phyloP scores from a whole-genome alignment of 2,329 filamentous ascomycete genomes.

The Chaetomiaceae sp. region DNA sequence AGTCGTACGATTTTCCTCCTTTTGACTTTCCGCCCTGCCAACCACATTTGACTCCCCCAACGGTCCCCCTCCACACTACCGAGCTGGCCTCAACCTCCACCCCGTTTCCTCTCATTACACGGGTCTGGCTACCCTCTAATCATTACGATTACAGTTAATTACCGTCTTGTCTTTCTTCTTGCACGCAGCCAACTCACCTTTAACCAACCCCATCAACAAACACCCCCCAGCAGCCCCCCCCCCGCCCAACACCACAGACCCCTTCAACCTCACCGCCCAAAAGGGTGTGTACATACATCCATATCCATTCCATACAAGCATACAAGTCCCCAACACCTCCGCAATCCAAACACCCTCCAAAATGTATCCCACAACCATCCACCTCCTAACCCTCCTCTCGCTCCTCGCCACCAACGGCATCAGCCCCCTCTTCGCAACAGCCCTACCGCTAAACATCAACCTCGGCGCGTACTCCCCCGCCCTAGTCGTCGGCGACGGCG shows the following conservation, averaged over 20 bases:
- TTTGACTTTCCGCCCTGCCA: neutral
- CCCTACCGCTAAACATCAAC: slow-evolving; percentile 48
- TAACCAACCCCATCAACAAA: too few species aligned
- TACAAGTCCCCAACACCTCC: too few species aligned
- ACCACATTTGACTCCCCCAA: neutral
- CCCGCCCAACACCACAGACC: too few species aligned
- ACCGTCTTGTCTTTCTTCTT: too few species aligned
- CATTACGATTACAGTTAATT: too few species aligned
- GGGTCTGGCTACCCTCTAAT: neutral
- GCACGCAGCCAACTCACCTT: too few species aligned
- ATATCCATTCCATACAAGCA: too few species aligned
- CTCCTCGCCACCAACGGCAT: slow-evolving; percentile 13
- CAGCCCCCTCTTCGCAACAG: slow-evolving; percentile 30
- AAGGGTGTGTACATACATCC: too few species aligned
- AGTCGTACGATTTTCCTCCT: neutral
- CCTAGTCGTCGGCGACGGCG: slow-evolving; percentile 50
- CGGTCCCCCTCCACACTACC: neutral
- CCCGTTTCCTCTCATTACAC: neutral
- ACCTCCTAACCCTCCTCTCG: neutral
- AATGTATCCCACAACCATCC: neutral
- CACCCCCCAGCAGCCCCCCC: too few species aligned
- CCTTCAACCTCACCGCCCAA: neutral
- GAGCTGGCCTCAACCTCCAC: neutral
- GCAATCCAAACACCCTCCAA: too few species aligned
- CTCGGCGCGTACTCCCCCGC: slow-evolving; percentile 47